Conservation (phyloP, 495 filamentous ascomycete species). For the Entonaema liquescens region DNA sequence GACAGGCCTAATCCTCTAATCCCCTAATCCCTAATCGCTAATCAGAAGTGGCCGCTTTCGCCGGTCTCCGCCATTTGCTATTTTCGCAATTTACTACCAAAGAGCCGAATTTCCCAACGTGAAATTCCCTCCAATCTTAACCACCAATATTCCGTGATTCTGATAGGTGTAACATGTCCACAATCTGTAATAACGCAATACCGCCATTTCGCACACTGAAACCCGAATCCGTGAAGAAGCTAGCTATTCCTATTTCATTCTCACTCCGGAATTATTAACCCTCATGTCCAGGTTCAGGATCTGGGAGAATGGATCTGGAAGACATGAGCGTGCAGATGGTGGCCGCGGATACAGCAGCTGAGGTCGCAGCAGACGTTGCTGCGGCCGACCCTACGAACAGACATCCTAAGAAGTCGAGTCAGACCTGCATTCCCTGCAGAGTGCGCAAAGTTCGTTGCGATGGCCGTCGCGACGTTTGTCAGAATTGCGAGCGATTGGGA, state of each 20-base stretch:
- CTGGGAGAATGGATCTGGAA: slow-evolving; percentile 49
- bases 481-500: slow-evolving; percentile 60
- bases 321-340: slow-evolving; percentile 49
- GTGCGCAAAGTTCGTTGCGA: slow-evolving; percentile 62
- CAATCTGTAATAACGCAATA: slow-evolving; percentile 41
- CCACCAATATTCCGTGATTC: slow-evolving; percentile 26
- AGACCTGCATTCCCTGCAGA: slow-evolving; percentile 59
- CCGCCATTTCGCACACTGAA: slow-evolving; percentile 32
- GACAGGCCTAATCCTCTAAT: slow-evolving; percentile 12
- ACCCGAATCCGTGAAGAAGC: slow-evolving; percentile 19
- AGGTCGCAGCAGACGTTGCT: slow-evolving; percentile 46
- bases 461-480: slow-evolving; percentile 54
- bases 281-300: slow-evolving; percentile 37
- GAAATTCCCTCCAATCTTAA: slow-evolving; percentile 36
- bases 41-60: slow-evolving; percentile 34
- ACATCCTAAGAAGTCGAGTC: slow-evolving; percentile 48
- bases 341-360: slow-evolving; percentile 47
- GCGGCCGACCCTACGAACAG: slow-evolving; percentile 46
- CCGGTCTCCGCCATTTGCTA: slow-evolving; percentile 27
- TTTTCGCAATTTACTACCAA: slow-evolving; percentile 32
- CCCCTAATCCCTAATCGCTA: slow-evolving; percentile 10
- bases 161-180: slow-evolving; percentile 41
- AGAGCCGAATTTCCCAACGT: slow-evolving; percentile 30
- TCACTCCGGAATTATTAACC: background rate
- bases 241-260: slow-evolving; percentile 2